Percentiles rank a stretch among this genome's conserved stretches.
Evolutionary conservation across 2,329 filamentous ascomycete genomes (phyloP).

Genomic region (Nannizzia gypsea): DNA sequence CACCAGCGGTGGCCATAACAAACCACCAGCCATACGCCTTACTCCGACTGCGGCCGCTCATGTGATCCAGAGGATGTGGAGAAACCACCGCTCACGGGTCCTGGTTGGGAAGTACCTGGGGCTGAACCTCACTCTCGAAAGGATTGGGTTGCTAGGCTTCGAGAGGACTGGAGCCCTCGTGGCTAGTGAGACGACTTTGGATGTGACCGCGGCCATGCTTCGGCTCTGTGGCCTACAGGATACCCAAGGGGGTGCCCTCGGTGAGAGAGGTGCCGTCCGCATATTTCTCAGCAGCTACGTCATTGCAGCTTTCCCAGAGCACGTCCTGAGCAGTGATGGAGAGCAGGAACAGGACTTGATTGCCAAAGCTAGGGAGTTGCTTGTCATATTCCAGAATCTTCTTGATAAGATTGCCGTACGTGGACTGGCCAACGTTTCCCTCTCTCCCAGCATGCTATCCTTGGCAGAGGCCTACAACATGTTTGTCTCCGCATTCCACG

Average conservation of each 20-base stretch:
- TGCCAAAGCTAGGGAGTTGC: constrained; percentile 47
- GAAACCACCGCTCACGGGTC: constrained; percentile 37
- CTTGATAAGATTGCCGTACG: constrained; percentile 39
- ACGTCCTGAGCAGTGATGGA: constrained; percentile 50
- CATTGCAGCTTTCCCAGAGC: constrained; percentile 48
- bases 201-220: constrained; percentile 43
- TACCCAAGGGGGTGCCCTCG: constrained; percentile 36
- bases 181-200: constrained; percentile 42
- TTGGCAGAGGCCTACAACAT: constrained; percentile 47
- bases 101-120: constrained; percentile 41
- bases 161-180: constrained; percentile 48
- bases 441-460: constrained; percentile 36
- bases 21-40: constrained; percentile 27
- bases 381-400: constrained; percentile 45
- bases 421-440: constrained; percentile 29
- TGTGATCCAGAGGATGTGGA: constrained; percentile 49
- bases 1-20: constrained; percentile 2
- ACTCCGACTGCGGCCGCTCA: constrained; percentile 43
- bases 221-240: constrained; percentile 46
- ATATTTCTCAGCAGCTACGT: constrained; percentile 54
- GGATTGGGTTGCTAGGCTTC: constrained; percentile 43
- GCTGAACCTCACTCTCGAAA: constrained; percentile 43
- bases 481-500: constrained; percentile 51
- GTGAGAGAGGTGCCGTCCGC: constrained; percentile 42
- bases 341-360: constrained; percentile 53